phyloP scores from a whole-genome alignment of 495 filamentous ascomycete species.

The Penicillium coffeae region DNA sequence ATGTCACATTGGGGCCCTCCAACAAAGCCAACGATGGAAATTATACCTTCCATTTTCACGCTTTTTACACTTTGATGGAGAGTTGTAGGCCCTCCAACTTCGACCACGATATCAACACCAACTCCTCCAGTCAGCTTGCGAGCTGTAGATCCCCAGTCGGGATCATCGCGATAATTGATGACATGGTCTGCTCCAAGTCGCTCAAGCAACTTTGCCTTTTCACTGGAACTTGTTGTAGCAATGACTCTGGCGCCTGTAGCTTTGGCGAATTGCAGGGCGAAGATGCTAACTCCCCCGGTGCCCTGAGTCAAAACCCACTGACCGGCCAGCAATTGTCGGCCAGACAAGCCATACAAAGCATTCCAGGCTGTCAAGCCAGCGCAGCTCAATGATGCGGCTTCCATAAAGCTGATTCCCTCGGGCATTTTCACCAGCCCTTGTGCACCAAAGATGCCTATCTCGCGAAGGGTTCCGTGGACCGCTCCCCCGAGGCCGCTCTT shows the following conservation, averaged over 20 bases:
- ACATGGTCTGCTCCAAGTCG: constrained; percentile 38
- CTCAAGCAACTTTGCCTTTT: constrained; percentile 30
- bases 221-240: constrained; percentile 33
- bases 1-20: constrained; percentile 18
- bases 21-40: constrained; percentile 41
- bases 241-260: constrained; percentile 34
- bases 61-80: constrained; percentile 30
- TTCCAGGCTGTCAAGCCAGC: constrained; percentile 34
- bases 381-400: constrained; percentile 56
- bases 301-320: constrained; percentile 60
- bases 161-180: constrained; percentile 57
- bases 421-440: constrained; percentile 55
- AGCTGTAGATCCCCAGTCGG: constrained; percentile 59
- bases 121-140: constrained; percentile 46
- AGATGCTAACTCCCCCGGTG: constrained; percentile 63
- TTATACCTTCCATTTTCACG: constrained; percentile 39
- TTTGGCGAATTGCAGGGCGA: constrained; percentile 43
- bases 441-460: constrained; percentile 52
- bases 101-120: constrained; percentile 58
- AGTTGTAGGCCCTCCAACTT: constrained; percentile 47
- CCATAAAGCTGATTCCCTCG: constrained; percentile 43
- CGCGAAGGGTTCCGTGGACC: constrained; percentile 56
- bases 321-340: constrained; percentile 47
- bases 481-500: constrained; percentile 54
- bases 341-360: constrained; percentile 32